phyloP scores from a whole-genome alignment of 1,284 basidiomycete species.

The Ceraceosorus guamensis region DNA sequence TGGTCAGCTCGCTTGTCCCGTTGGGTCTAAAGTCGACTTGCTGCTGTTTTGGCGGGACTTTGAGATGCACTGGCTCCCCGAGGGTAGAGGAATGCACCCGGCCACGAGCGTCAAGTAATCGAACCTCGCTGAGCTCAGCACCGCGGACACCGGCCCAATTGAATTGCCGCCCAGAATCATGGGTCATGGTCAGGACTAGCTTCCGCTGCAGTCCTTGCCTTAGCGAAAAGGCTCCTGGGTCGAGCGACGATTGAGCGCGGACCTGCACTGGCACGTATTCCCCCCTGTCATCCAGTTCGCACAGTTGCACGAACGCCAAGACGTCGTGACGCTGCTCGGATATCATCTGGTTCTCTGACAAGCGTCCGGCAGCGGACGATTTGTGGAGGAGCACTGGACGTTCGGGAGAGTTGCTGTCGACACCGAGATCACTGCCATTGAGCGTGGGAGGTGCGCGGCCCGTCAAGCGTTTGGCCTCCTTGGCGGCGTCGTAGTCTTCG shows the following conservation, averaged over 20 bases:
- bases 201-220: conserved; percentile 89
- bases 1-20: conserved; percentile 24
- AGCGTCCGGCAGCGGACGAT: conserved; percentile 29
- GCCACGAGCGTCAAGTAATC: conserved; percentile 76
- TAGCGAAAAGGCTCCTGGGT: conserved; percentile 77
- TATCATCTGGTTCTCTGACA: conserved; percentile 84
- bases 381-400: conserved; percentile 4
- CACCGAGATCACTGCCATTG: conserved; percentile 4
- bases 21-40: conserved; percentile 25
- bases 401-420: neutral
- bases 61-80: conserved; percentile 38
- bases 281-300: conserved; percentile 76
- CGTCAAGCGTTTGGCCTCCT: conserved; percentile 15
- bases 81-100: conserved; percentile 64
- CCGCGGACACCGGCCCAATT: conserved; percentile 74
- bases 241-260: conserved; percentile 65
- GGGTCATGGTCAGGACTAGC: conserved; percentile 67
- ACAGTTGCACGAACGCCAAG: conserved; percentile 73
- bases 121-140: conserved; percentile 71
- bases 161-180: conserved; percentile 80
- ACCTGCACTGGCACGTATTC: conserved; percentile 78
- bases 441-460: conserved; percentile 43
- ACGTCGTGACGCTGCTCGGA: conserved; percentile 81
- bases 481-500: conserved; percentile 23
- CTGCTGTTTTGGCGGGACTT: conserved; percentile 30